A percentile compares a stretch with the other conserved stretches of the same genome.
Evolutionary conservation across 2,329 filamentous ascomycete genomes (phyloP).

Genomic region (Fusarium incarnatum): DNA sequence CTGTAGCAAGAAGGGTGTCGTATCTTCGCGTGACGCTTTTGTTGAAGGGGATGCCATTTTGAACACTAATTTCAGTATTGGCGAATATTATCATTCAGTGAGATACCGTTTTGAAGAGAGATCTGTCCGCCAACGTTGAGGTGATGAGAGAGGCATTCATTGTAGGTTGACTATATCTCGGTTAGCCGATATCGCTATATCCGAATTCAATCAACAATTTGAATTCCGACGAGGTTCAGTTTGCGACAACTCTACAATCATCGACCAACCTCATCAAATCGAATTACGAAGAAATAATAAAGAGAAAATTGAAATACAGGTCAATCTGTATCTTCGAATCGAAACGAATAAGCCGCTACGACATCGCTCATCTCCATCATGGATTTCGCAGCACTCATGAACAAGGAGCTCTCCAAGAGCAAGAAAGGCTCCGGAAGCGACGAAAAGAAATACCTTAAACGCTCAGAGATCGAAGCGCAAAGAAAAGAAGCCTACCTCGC

Average conservation of each 20-base stretch:
- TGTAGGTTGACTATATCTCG: not conserved
- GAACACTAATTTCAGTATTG: not conserved
- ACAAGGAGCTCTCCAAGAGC: constrained; percentile 88
- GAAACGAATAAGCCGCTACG: not conserved
- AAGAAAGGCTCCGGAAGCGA: constrained; percentile 63
- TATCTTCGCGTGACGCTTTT: constrained; percentile 72
- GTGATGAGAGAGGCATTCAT: constrained; percentile 14
- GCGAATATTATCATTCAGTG: not conserved
- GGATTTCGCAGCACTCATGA: constrained; percentile 96
- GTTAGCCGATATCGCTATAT: constrained; percentile 43
- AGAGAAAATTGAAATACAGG: no score
- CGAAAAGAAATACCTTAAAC: constrained; percentile 82
- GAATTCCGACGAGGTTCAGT: not conserved
- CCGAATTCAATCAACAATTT: constrained; percentile 37
- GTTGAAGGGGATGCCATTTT: constrained; percentile 35
- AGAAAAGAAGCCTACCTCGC: constrained; percentile 83
- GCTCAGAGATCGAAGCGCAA: constrained; percentile 86
- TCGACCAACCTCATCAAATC: not conserved
- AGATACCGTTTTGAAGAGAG: not conserved
- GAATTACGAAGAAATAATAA: not conserved
- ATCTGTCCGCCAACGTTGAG: not conserved
- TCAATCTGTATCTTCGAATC: not conserved
- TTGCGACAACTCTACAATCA: not conserved
- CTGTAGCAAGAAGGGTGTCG: constrained; percentile 86
- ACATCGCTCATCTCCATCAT: constrained; percentile 62